Evolutionary conservation across 805 yeast species (phyloP).

Genomic region (Metschnikowia similis): DNA sequence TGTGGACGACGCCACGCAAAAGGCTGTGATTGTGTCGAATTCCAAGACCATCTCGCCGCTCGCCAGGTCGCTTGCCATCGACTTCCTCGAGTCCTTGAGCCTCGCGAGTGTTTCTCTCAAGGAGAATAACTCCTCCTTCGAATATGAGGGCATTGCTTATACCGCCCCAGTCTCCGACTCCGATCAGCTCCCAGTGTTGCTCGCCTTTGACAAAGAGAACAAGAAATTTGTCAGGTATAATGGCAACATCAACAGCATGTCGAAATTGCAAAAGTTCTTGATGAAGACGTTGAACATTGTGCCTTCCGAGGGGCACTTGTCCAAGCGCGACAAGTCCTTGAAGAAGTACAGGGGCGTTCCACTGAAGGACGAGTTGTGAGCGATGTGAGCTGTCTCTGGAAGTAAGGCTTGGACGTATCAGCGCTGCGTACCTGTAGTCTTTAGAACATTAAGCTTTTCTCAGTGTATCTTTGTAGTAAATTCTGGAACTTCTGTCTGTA

Average conservation of each 20-base stretch:
- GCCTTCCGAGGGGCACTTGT: constrained; percentile 37
- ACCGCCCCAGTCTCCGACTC: constrained; percentile 18
- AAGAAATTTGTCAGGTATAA: constrained; percentile 20
- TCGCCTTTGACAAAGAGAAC: constrained; percentile 20
- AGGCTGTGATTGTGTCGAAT: constrained; percentile 52
- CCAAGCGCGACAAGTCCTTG: constrained; percentile 30
- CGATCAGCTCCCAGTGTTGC: constrained; percentile 25
- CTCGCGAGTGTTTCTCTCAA: constrained; percentile 37
- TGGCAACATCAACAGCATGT: constrained; percentile 26
- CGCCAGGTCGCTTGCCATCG: constrained; percentile 65
- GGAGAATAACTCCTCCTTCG: constrained; percentile 14
- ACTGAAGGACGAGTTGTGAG: constrained; percentile 12
- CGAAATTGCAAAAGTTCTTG: constrained; percentile 31
- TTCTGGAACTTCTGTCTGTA: too few relatives aligned
- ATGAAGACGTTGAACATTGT: constrained; percentile 25
- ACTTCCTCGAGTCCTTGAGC: constrained; percentile 50
- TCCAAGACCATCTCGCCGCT: constrained; percentile 49
- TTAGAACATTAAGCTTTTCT: too few relatives aligned
- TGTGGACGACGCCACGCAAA: constrained; percentile 27
- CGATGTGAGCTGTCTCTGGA: background rate
- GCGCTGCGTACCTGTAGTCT: too few relatives aligned
- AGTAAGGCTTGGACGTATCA: too few relatives aligned
- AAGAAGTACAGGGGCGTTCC: constrained; percentile 29
- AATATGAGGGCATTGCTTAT: constrained; percentile 19
- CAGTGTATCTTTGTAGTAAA: too few relatives aligned